Base-by-base conservation (phyloP, 257 asterid genomes). In the Agastache rugosa region DNA sequence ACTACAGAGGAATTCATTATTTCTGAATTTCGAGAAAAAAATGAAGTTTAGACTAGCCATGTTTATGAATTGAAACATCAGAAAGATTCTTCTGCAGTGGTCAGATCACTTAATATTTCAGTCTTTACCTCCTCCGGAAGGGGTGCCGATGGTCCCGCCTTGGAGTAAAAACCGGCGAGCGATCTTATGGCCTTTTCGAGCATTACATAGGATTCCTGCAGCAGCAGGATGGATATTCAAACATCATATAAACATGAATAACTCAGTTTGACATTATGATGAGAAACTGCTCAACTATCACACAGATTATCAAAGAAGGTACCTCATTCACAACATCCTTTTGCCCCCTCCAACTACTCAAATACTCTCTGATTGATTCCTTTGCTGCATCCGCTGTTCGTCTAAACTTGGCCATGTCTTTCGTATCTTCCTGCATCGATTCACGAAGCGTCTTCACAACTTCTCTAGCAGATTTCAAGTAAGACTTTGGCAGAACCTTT, bases 361-460 rank as follows among this genome's bases (percentile, higher is more conserved):
- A 69, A 74, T 87, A 94, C 19, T 83, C 96, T 69, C 96, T 74
- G 61, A 94, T 94, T 0, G 99, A 90, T 61, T 87, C 96, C 79
- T 89, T 94, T 6, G 99, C 99, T 1, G 97, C 88, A 78, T 94
- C 99, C 34, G 98, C 97, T 2, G 88, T 90, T 50, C 99, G 80
- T 31, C 99, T 85, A 47, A 94, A 92, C 87, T 89, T 89, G n/a
- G 90, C 87, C n/a, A 50, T 83, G 56, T 90, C 95, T 42, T 76
- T 84, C 0, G 97, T 78, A 17, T 90, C 93, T 71, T 94, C 96
- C 56, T 85, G 81, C 17, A 94, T 22, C 0, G 99, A 94, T 68
- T 90, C 92, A 0, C 97, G 89, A 59, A 92, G 84, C 10, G 98
- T 93, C 69, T 87, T 91, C 82, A 93, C 96, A 51, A 93, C 90